Evolutionary conservation across 2,329 filamentous ascomycete species (phyloP).

Genomic region (Hymenoscyphus infarciens): DNA sequence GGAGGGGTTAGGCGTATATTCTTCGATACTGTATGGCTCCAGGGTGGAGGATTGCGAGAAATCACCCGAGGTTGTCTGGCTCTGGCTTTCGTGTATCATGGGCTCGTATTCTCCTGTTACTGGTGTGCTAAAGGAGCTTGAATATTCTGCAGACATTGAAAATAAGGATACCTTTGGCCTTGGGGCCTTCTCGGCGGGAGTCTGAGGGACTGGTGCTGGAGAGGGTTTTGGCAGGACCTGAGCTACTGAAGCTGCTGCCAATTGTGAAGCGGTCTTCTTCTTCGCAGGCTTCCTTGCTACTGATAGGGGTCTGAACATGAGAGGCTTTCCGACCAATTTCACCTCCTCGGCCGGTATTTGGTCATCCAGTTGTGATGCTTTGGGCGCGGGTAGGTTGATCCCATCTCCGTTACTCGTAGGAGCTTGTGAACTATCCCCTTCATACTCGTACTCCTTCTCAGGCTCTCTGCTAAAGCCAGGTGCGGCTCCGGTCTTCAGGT

Average conservation of each 20-base stretch:
- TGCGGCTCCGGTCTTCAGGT: constrained; percentile 76
- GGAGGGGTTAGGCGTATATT: constrained; percentile 29
- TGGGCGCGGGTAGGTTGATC: constrained; percentile 42
- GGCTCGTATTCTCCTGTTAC: constrained; percentile 46
- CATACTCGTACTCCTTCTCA: constrained; percentile 28
- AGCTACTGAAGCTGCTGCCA: constrained; percentile 16
- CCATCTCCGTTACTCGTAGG: constrained; percentile 22
- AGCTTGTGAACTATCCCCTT: constrained; percentile 23
- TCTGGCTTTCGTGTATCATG: constrained; percentile 41
- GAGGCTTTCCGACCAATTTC: constrained; percentile 70
- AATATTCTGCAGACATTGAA: constrained; percentile 50
- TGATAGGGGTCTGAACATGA: constrained; percentile 87
- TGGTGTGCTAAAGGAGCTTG: constrained; percentile 11
- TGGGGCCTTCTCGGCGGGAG: constrained; percentile 32
- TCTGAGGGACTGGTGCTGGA: constrained; percentile 25
- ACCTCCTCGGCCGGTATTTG: constrained; percentile 58
- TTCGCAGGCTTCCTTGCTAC: constrained; percentile 72
- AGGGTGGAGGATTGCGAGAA: constrained; percentile 16
- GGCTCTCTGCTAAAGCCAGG: constrained; percentile 72
- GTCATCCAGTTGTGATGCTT: constrained; percentile 51
- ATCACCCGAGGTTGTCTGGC: constrained; percentile 24
- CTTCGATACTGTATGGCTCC: constrained; percentile 25
- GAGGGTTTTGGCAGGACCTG: constrained; percentile 23
- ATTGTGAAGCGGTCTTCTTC: constrained; percentile 47
- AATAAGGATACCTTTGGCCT: constrained; percentile 69